Evolutionary conservation across 2,329 filamentous ascomycete genomes (phyloP), one percentile per base, ranked within the genome.

Genomic region (Monosporascus cannonballus): DNA sequence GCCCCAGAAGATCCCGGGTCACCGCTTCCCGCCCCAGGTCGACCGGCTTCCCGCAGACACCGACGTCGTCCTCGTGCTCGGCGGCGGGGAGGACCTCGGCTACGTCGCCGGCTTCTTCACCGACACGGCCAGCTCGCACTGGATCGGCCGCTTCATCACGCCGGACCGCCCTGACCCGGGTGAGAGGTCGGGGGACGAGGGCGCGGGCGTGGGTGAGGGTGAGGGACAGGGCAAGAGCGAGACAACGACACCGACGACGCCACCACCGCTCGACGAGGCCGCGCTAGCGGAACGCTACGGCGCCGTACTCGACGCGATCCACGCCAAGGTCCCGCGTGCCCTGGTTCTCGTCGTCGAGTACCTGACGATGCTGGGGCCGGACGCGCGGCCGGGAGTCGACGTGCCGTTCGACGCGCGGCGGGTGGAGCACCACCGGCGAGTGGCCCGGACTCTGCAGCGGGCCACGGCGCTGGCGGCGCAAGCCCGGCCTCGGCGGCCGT

Each of bases 311-410:
- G 56, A 63, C 46, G 58, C 56, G 6, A 54, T 63, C 37, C 56
- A 64, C 50, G 57, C 51, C 60, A 68, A 73, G 37, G 75, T 74
- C 14, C 75, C 76, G 5, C 4, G 64, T 56, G 54, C 76, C 65
- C 27, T 68, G 62, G 57, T 76, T 69, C 56, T 78, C 63, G 59
- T 77, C 66, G 61, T 73, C 42, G 70, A 72, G 54, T 67, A 69
- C 49, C 61, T 68, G 54, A 64, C 64, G 22, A 66, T 73, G 38
- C 65, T 68, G 15, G 68, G 66, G 9, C 47, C 56, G 15, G 56
- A 67, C 49, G 58, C 59, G 39, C 55, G 52, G 45, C 54, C 65
- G 5, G 56, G 57, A 2, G 47, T 52, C 30, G 58, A 67, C 54
- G 64, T 66, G 48, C 56, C 61, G 44, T 67, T 69, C 36, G 58